Percentiles rank a stretch among this genome's conserved stretches.
Evolutionary conservation across 495 filamentous ascomycete species (phyloP).

Genomic region (Cercophora samala): DNA sequence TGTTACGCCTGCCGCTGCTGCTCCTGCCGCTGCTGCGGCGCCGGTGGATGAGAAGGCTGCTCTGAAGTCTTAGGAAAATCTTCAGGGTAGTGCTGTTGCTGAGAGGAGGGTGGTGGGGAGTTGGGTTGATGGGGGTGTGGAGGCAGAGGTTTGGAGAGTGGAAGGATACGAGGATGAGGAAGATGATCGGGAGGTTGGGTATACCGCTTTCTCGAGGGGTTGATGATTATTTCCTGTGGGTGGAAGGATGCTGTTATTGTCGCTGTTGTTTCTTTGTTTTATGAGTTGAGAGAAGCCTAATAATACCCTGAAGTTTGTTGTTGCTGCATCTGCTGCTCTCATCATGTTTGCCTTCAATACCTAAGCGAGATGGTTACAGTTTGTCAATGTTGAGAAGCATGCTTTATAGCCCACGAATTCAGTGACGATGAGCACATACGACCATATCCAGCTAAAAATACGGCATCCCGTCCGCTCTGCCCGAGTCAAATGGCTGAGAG

Average conservation of each 20-base stretch:
- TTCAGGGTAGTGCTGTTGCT: background rate
- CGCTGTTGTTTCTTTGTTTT: background rate
- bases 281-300: background rate
- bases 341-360: too few relatives aligned
- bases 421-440: too few relatives aligned
- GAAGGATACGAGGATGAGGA: background rate
- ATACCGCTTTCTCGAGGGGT: background rate
- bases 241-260: background rate
- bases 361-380: too few relatives aligned
- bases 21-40: constrained; percentile 12
- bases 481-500: too few relatives aligned
- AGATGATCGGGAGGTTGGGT: background rate
- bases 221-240: background rate
- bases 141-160: background rate
- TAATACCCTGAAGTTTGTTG: background rate
- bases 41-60: constrained; percentile 25
- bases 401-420: too few relatives aligned
- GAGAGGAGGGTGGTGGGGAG: background rate
- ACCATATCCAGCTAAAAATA: too few relatives aligned
- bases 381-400: too few relatives aligned
- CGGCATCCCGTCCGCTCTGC: too few relatives aligned
- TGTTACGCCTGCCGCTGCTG: constrained; percentile 13
- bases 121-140: background rate
- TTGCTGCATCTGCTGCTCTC: background rate
- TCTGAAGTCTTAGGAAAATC: constrained; percentile 4